Base-by-base conservation (phyloP, 306 rosid genomes). In the Rosa lucieae region DNA sequence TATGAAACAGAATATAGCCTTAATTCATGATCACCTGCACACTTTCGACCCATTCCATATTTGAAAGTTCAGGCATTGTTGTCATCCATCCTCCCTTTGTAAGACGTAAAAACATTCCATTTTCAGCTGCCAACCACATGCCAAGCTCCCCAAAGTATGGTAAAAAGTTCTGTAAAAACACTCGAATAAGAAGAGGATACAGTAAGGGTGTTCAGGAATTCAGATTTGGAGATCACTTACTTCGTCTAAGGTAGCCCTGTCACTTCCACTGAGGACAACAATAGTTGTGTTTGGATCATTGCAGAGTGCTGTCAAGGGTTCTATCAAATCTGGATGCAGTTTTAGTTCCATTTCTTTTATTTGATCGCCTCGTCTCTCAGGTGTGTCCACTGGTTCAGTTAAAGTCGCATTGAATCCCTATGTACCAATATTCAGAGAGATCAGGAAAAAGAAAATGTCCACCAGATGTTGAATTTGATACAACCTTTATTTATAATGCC, bases 111-210 rank as follows among this genome's bases (percentile, higher is more conserved):
- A 94, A 94, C 99, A 94, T 94, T 79, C 97, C 99, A 81, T 94
- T 92, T 87, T 94, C 99, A 17, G 99, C 99, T 67, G 99, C 99
- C 86, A 94, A 87, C 98, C 99, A 94, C 89, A 91, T 85, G 80
- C 92, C 84, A 51, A 87, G 88, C 78, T 89, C 92, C 84, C 81
- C 86, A 75, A 94, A 92, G 81, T 91, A 92, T 97, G 91, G 99
- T 63, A 67, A 77, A 78, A 84, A 73, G 80, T 91, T 94, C 99
- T 92, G 99, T 63, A 67, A 77, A 78, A 84, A 73, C 52, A 49
- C 67, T 39, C 17, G 21, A 37, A 85, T 85, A 83, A 70, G 79
- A 81, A 72, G 37, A 2, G 62, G 66, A 75, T 43, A 73, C 18
- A 52, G 52, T 65, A 73, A 66, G 51, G 29, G 35, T 39, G 77